Evolutionary conservation across 1,284 basidiomycete species (phyloP).

Genomic region (Cryptococcus sp.): DNA sequence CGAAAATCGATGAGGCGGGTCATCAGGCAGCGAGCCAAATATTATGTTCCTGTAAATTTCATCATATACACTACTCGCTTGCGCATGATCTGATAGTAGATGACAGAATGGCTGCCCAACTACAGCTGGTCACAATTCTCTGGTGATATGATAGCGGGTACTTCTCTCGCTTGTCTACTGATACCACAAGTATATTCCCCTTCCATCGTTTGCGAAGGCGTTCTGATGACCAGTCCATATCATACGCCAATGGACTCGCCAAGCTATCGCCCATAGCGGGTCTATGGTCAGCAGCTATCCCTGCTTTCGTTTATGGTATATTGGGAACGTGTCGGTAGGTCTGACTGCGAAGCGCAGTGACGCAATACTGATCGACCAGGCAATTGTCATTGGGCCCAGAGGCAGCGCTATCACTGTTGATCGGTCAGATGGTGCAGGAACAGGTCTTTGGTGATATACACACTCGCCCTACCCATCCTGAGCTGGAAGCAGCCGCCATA

Average conservation of each 20-base stretch:
- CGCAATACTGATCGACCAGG: constrained; percentile 13
- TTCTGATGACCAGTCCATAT: constrained; percentile 55
- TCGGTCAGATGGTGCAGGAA: constrained; percentile 77
- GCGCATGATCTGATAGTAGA: constrained; percentile 11
- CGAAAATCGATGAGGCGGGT: background rate
- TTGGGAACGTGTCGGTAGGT: constrained; percentile 66
- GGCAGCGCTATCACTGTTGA: constrained; percentile 78
- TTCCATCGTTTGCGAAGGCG: background rate
- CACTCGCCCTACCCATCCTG: constrained; percentile 52
- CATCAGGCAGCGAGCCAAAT: constrained; percentile 39
- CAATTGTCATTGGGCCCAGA: constrained; percentile 71
- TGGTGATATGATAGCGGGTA: constrained; percentile 75
- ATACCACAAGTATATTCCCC: constrained; percentile 65
- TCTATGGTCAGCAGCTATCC: constrained; percentile 76
- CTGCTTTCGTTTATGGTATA: constrained; percentile 74
- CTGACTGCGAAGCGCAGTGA: background rate
- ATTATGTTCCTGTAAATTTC: constrained; percentile 43
- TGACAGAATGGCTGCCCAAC: constrained; percentile 70
- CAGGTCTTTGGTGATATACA: constrained; percentile 62
- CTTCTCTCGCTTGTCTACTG: constrained; percentile 79
- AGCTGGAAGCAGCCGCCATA: constrained; percentile 56
- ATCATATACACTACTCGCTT: background rate
- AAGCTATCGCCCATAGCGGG: constrained; percentile 75
- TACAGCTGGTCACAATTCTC: constrained; percentile 70
- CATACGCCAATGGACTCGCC: constrained; percentile 82